phyloP scores from a whole-genome alignment of 768 basidiomycete species.

The Boletus coccyginus region DNA sequence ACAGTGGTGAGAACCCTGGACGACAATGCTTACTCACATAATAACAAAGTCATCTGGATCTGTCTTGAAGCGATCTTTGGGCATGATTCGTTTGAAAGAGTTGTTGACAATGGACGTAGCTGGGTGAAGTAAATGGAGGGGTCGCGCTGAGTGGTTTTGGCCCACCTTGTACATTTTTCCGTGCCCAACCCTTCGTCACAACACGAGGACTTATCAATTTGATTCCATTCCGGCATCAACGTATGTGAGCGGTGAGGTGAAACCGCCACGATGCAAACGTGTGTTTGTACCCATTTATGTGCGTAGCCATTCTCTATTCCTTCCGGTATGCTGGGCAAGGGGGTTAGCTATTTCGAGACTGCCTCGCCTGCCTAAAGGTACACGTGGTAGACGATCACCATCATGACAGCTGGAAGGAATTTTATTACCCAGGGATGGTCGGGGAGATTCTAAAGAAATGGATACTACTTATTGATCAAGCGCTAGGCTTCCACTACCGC shows the following conservation, averaged over 20 bases:
- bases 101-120: neutral
- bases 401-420: neutral
- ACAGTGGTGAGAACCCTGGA: neutral
- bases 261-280: neutral
- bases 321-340: neutral
- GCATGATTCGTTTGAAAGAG: neutral
- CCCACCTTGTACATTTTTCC: neutral
- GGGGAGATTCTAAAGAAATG: neutral
- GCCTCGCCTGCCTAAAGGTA: neutral
- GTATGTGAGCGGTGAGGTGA: too few relatives aligned
- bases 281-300: neutral
- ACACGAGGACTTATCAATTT: neutral
- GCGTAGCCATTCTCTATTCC: neutral
- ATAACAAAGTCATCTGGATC: constrained; percentile 9
- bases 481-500: neutral
- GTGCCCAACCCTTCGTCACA: neutral
- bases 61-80: neutral
- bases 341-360: neutral
- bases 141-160: neutral
- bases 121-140: neutral
- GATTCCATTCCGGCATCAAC: neutral
- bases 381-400: too few relatives aligned
- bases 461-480: neutral
- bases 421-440: neutral
- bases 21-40: constrained; percentile 8